Percentiles rank a stretch among this genome's conserved stretches.
Evolutionary conservation across 2,329 filamentous ascomycete genomes (phyloP).

Genomic region (Calonectria henricotiae): DNA sequence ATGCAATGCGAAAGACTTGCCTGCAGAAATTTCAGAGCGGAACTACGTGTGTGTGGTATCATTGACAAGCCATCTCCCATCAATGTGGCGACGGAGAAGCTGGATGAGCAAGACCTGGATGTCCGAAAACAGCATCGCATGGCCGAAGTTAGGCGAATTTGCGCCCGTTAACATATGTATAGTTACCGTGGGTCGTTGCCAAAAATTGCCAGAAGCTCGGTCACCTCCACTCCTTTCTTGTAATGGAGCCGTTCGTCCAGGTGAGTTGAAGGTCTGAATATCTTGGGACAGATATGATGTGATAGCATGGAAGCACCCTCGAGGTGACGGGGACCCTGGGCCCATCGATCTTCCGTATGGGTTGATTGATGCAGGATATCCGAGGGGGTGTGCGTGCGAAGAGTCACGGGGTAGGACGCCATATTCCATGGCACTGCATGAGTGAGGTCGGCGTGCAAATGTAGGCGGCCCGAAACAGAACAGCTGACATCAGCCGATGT

Average conservation of each 20-base stretch:
- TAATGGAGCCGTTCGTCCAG: conserved; percentile 37
- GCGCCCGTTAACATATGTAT: conserved; percentile 46
- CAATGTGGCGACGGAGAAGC: conserved; percentile 21
- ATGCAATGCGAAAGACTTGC: conserved; percentile 42
- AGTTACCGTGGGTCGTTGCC: conserved; percentile 48
- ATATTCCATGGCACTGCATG: conserved; percentile 28
- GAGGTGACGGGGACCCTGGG: conserved; percentile 36
- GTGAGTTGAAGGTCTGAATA: conserved; percentile 37
- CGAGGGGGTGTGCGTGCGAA: conserved; percentile 37
- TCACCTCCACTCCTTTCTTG: conserved; percentile 37
- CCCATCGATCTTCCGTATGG: conserved; percentile 33
- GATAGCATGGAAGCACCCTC: conserved; percentile 37
- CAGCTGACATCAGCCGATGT: conserved; percentile 36
- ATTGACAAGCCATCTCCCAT: conserved; percentile 41
- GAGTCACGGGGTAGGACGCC: conserved; percentile 38
- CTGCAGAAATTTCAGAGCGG: conserved; percentile 38
- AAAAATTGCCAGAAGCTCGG: conserved; percentile 40
- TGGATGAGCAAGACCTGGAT: conserved; percentile 33
- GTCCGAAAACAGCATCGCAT: conserved; percentile 29
- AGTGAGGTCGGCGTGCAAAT: conserved; percentile 22
- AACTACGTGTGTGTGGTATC: conserved; percentile 46
- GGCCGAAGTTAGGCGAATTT: conserved; percentile 27
- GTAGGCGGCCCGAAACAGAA: conserved; percentile 31
- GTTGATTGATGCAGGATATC: conserved; percentile 40
- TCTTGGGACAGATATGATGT: conserved; percentile 41